These are phyloP conservation scores for Magnusiomyces tetraspermus DNA, from an alignment of 1,139 yeast species.

Conservation along the genomic window DNA sequence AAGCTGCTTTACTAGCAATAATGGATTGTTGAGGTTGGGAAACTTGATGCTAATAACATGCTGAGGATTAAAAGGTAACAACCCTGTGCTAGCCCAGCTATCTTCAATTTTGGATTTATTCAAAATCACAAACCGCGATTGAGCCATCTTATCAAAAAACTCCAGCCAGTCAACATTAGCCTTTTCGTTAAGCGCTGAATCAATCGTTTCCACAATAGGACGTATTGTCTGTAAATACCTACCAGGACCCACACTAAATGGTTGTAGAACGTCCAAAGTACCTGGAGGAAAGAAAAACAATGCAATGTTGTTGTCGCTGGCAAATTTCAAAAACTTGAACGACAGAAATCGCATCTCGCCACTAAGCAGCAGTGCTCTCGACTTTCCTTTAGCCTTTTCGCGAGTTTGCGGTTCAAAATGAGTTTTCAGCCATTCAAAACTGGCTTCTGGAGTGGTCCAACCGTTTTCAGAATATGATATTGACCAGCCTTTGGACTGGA, in stretches of 20 bases:
- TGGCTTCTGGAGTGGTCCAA: not conserved
- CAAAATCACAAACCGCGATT: constrained; percentile 1
- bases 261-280: constrained; percentile 3
- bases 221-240: not conserved
- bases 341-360: constrained; percentile 16
- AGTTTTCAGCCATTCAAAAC: constrained; percentile 2
- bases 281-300: constrained; percentile 6
- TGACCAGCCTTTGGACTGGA: constrained; percentile 1
- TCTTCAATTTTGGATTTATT: not conserved
- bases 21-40: not conserved
- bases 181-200: not conserved
- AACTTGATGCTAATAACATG: not conserved
- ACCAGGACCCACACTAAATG: constrained; percentile 5
- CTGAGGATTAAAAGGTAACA: constrained; percentile 1
- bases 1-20: constrained; percentile 1
- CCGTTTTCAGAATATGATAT: not conserved
- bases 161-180: not conserved
- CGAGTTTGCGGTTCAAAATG: constrained; percentile 6
- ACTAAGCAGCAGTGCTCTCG: constrained; percentile 4
- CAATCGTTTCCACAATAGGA: not conserved
- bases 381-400: not conserved
- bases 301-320: constrained; percentile 5
- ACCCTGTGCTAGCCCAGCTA: not conserved
- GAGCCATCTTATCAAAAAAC: constrained; percentile 1
- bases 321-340: constrained; percentile 8